phyloP scores from a whole-genome alignment of 2,329 filamentous ascomycete genomes.

The Alternaria conjuncta region DNA sequence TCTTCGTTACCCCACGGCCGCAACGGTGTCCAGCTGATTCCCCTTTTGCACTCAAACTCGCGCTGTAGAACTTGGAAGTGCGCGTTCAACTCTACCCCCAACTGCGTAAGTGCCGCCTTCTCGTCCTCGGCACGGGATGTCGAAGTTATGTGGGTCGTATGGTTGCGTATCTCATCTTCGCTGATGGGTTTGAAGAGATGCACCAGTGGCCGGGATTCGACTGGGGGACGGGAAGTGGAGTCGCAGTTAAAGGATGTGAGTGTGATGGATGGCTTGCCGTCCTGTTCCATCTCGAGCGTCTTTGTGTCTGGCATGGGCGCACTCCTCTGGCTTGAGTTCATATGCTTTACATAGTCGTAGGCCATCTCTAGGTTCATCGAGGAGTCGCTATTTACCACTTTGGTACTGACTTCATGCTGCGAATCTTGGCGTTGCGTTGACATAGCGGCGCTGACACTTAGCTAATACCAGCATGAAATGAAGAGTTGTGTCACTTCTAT shows the following conservation, averaged over 20 bases:
- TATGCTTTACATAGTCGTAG: background rate
- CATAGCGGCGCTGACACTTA: background rate
- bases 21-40: constrained; percentile 2
- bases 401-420: background rate
- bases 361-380: background rate
- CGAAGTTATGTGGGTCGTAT: background rate
- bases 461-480: background rate
- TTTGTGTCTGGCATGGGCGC: background rate
- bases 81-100: background rate
- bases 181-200: background rate
- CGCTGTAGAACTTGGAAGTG: constrained; percentile 2
- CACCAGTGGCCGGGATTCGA: background rate
- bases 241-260: background rate
- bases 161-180: background rate
- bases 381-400: background rate
- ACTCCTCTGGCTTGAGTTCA: background rate
- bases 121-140: background rate
- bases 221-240: background rate
- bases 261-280: background rate
- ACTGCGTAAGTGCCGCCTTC: background rate
- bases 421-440: background rate
- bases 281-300: background rate
- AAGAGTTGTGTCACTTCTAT: background rate
- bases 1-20: background rate
- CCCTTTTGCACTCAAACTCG: constrained; percentile 12